Evolutionary conservation across 805 yeast genomes (phyloP), one percentile per base, ranked within the genome.

Genomic region (Starmerella powellii): DNA sequence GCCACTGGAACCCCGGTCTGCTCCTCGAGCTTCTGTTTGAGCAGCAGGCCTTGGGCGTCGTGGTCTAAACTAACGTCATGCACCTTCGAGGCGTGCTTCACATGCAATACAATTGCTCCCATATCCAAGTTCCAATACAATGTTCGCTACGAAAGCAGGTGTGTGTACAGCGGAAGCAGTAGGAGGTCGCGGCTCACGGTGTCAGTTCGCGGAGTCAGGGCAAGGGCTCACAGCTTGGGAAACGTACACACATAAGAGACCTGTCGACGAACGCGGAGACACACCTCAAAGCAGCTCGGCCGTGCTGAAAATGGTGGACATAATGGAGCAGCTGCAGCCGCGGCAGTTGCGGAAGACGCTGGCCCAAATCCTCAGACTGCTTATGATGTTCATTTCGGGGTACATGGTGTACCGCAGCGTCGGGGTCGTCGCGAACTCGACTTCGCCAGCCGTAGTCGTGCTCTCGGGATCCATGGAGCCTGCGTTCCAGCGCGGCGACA

Each of bases 381-480:
- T 83, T 13, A 77, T 83, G 66, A 87, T 85, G 34, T 71, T 86
- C 44, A 73, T 95, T 10, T 77, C 94, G 0, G 94, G 97, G 1
- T 91, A 76, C 62, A 81, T 91, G 73, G 74, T 84, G 46, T 91
- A 96, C 94, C 85, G 84, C 57, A 73, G 82, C 0, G 67, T 88
- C 13, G 75, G 85, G 1, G 66, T 88, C 3, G 66, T 77, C 1
- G 71, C 95, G 10, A 76, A 84, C 62, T 77, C 95, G 0, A 78
- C 83, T 47, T 83, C 96, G 1, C 98, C 98, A 17, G 76, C 91
- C 19, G 98, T 91, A 17, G 98, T 91, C 23, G 98, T 91, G 8
- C 72, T 91, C 37, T 86, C 97, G 1, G 98, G 98, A 5, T 88
- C 97, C 2, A 91, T 91, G 98, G 98, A 91, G 61, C 98, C 98